These are phyloP conservation scores for Epichloe gansuensis DNA, from an alignment of 2,329 filamentous ascomycete species.

Conservation along the genomic window DNA sequence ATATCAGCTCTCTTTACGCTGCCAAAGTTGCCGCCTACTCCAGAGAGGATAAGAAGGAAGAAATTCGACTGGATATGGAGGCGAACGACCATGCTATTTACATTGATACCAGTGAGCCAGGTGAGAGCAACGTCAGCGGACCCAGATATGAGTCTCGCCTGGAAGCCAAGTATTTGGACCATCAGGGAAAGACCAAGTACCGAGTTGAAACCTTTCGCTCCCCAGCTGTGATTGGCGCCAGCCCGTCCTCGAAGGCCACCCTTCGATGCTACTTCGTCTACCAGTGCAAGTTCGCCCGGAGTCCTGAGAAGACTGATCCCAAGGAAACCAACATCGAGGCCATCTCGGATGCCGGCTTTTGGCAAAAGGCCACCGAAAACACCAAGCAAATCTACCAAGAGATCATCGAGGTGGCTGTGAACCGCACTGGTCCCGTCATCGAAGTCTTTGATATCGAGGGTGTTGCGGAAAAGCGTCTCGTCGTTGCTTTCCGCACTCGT, in stretches of 20 bases:
- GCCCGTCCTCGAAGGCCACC: conserved; percentile 59
- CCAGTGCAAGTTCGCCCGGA: conserved; percentile 79
- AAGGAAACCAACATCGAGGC: conserved; percentile 81
- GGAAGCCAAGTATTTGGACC: conserved; percentile 89
- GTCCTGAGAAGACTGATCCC: conserved; percentile 53
- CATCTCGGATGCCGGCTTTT: conserved; percentile 85
- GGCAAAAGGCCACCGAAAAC: conserved; percentile 91
- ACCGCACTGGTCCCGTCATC: conserved; percentile 83
- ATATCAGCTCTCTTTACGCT: conserved; percentile 92
- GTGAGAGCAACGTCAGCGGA: conserved; percentile 60
- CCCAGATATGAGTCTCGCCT: conserved; percentile 91
- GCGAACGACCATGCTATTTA: conserved; percentile 91
- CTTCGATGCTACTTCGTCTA: conserved; percentile 98
- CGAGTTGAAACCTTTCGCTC: conserved; percentile 97
- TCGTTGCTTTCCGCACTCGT: conserved; percentile 87
- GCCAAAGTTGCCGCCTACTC: conserved; percentile 92
- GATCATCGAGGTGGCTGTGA: conserved; percentile 75
- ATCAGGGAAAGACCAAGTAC: conserved; percentile 61
- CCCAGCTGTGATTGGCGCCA: conserved; percentile 59
- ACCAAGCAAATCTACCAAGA: conserved; percentile 94
- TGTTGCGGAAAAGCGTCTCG: conserved; percentile 81
- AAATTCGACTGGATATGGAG: conserved; percentile 94
- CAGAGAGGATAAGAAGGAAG: conserved; percentile 82
- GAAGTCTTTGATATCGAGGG: conserved; percentile 95
- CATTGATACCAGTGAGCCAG: conserved; percentile 92